Percentiles rank a stretch among this genome's conserved stretches.
phyloP scores from a whole-genome alignment of 345 rosid genomes.

The Aurinia saxatilis region DNA sequence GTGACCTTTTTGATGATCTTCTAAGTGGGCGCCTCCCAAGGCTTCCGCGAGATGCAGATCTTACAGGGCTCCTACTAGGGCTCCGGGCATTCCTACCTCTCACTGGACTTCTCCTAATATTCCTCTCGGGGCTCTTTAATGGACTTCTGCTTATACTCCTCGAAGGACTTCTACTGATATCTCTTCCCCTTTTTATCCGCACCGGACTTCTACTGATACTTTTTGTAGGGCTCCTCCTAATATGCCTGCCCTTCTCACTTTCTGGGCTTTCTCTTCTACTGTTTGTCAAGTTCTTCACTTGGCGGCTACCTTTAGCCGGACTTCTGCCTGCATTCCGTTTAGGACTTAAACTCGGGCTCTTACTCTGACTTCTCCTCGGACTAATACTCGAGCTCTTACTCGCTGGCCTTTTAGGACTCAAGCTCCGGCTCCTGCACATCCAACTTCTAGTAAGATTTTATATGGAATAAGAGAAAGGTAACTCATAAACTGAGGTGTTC shows the following conservation, averaged over 20 bases:
- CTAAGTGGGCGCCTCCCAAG: conserved; percentile 30
- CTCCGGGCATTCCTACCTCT: conserved; percentile 42
- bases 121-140: conserved; percentile 34
- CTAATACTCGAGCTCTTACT: conserved; percentile 84
- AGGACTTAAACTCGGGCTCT: conserved; percentile 62
- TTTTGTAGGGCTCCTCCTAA: conserved; percentile 32
- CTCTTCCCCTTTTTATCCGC: conserved; percentile 13
- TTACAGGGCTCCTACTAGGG: conserved; percentile 43
- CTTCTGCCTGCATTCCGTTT: conserved; percentile 34
- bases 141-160: conserved; percentile 45
- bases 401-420: conserved; percentile 70
- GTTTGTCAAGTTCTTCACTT: conserved; percentile 30
- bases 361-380: conserved; percentile 61
- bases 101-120: conserved; percentile 41
- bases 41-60: conserved; percentile 19
- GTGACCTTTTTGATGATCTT: conserved; percentile 17
- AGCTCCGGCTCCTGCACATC: conserved; percentile 87
- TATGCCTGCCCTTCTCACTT: conserved; percentile 18
- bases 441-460: conserved; percentile 40
- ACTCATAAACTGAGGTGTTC: conserved; percentile 36
- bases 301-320: conserved; percentile 29
- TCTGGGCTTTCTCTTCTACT: conserved; percentile 36
- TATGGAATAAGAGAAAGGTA: conserved; percentile 36
- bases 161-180: conserved; percentile 41
- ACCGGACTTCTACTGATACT: conserved; percentile 46